A percentile compares a stretch with the other conserved stretches of the same genome.
These are phyloP conservation scores for Aspergillus sp. DNA, from an alignment of 2,329 filamentous ascomycete species.

Conservation along the genomic window DNA sequence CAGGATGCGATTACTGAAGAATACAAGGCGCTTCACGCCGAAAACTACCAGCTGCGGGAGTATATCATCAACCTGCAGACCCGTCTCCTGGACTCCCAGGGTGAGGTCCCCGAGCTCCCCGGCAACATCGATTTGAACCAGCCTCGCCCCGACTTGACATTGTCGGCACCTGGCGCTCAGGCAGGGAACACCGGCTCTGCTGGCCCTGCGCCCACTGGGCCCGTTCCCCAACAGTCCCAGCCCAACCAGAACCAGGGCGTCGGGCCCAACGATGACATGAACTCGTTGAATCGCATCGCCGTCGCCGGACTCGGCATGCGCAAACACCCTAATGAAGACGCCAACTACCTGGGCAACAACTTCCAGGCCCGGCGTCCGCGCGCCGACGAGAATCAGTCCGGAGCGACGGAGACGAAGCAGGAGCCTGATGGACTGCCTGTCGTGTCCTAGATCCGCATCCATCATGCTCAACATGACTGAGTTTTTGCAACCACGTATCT, in stretches of 20 bases:
- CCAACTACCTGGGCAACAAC: constrained; percentile 31
- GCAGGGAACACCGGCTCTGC: constrained; percentile 18
- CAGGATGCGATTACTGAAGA: constrained; percentile 71
- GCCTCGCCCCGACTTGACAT: constrained; percentile 43
- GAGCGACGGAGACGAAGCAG: constrained; percentile 27
- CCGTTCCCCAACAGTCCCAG: constrained; percentile 27
- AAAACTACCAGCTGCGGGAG: constrained; percentile 88
- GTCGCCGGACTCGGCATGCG: constrained; percentile 45
- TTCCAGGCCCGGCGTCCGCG: constrained; percentile 34
- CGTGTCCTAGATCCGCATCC: constrained; percentile 15
- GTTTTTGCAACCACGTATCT: no score
- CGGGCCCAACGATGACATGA: constrained; percentile 37
- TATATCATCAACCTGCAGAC: constrained; percentile 91
- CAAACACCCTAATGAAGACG: constrained; percentile 41
- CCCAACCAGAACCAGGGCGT: constrained; percentile 24
- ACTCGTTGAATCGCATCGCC: constrained; percentile 44
- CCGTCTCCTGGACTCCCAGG: constrained; percentile 76
- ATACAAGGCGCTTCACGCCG: constrained; percentile 76
- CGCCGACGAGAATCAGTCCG: constrained; percentile 28
- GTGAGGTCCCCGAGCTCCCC: constrained; percentile 81
- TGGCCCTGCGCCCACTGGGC: constrained; percentile 20
- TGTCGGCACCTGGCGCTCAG: constrained; percentile 25
- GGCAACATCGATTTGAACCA: constrained; percentile 71
- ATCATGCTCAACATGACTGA: neutral
- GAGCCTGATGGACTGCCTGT: constrained; percentile 30